Base-by-base conservation (phyloP, 2,329 filamentous ascomycete genomes). In the Cytospora leucostoma region DNA sequence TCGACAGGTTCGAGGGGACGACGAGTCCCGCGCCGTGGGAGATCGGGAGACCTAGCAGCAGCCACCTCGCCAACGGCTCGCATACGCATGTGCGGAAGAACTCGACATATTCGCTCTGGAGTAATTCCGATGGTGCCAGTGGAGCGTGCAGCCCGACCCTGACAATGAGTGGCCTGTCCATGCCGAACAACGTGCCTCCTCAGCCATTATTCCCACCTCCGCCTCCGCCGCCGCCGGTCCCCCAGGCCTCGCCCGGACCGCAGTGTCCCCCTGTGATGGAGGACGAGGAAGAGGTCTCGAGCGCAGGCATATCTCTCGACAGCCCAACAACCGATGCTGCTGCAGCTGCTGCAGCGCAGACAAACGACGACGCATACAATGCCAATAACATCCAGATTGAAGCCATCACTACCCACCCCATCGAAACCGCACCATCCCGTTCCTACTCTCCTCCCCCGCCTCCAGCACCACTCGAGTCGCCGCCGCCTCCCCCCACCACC, bases 111-210 rank as follows among this genome's bases (percentile, higher is more conserved):
- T 84, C 83, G 6, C 68, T 79, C 15, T 77, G 78, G 65, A 82
- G 79, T 62, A 77, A 80, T 21, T 82, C 81, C 10, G 82, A 82
- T 27, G 74, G 73, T 7, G 76, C 72, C 1, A 83, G 82, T 63
- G 74, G 74, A 4, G 71, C 79, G 0, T 81, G 78, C 7, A 85
- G 83, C 54, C 83, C 83, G 10, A 85, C 81, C 0, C 68, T 84
- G 53, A 81, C 79, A 27, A 76, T 79, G 72, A 27, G 27, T 27
- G n/a, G 70, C 70, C 17, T 68, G 62, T 15, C 56, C 63, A 1
- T 66, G 63, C 7, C 66, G 56, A 60, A 52, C 62, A 62, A 53
- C 52, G 33, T 50, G 32, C 63, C 66, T 13, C 62, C 69, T 2
- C 69, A 70, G 15, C 67, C 70, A 15, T 67, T 67, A 52, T 71